Percentiles rank a stretch among this genome's conserved stretches.
These are phyloP conservation scores for Eucalyptus fibrosa DNA, from an alignment of 345 rosid genomes.

Conservation along the genomic window DNA sequence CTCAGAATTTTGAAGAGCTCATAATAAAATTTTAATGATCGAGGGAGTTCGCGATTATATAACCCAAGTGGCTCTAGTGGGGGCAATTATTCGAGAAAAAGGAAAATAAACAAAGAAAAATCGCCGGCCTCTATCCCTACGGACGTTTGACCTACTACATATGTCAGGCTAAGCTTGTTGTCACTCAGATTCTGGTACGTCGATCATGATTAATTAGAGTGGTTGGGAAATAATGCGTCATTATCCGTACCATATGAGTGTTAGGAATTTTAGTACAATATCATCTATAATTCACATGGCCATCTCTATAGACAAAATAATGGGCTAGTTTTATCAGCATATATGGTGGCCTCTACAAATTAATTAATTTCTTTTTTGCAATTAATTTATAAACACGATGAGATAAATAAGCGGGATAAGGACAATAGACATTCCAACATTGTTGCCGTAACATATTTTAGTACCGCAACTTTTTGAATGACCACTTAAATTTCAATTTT, in stretches of 20 bases:
- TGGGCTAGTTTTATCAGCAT: too few species aligned
- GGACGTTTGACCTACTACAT: not conserved
- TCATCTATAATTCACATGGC: not conserved
- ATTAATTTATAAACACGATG: not conserved
- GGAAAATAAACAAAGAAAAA: too few species aligned
- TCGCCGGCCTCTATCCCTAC: not conserved
- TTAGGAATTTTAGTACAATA: too few species aligned
- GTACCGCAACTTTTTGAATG: not conserved
- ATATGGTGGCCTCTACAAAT: too few species aligned
- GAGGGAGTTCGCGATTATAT: not conserved
- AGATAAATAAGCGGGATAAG: not conserved
- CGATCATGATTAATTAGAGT: not conserved
- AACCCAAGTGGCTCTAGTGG: not conserved
- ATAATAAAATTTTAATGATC: not conserved
- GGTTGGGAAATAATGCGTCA: not conserved
- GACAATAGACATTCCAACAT: not conserved
- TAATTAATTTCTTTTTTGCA: not conserved
- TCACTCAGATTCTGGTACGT: not conserved
- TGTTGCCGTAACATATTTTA: not conserved
- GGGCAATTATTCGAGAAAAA: not conserved
- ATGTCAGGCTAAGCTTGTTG: not conserved
- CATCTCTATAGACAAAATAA: not conserved
- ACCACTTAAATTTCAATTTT: not conserved
- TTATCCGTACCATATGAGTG: not conserved
- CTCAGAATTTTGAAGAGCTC: not conserved